These are phyloP conservation scores for Termitomyces sp. DNA, from an alignment of 768 basidiomycete genomes.

Conservation along the genomic window DNA sequence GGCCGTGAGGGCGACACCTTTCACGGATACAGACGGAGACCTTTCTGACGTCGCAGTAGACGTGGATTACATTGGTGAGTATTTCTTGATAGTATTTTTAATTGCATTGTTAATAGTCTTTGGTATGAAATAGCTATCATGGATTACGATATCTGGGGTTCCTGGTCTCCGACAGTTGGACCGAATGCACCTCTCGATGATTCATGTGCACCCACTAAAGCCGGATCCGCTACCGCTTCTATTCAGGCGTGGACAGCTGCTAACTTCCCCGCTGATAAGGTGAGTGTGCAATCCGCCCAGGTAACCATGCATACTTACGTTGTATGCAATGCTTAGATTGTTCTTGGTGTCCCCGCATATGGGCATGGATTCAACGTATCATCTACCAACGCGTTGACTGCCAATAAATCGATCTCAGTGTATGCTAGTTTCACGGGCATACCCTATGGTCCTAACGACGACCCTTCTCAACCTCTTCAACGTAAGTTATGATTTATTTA, in stretches of 20 bases:
- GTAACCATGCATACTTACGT: neutral
- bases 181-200: constrained; percentile 84
- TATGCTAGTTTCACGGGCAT: neutral
- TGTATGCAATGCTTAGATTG: constrained; percentile 35
- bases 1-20: constrained; percentile 40
- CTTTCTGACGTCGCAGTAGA: constrained; percentile 70
- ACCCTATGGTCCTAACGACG: neutral
- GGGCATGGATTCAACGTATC: constrained; percentile 67
- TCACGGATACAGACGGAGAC: constrained; percentile 53
- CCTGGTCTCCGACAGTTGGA: constrained; percentile 48
- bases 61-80: constrained; percentile 45
- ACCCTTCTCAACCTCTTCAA: neutral
- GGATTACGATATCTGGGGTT: constrained; percentile 59
- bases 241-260: constrained; percentile 71
- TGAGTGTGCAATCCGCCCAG: neutral
- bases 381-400: constrained; percentile 19
- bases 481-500: neutral
- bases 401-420: neutral
- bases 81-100: neutral
- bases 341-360: constrained; percentile 79
- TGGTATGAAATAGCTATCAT: constrained; percentile 41
- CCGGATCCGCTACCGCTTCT: constrained; percentile 71
- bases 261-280: constrained; percentile 60
- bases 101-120: neutral
- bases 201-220: constrained; percentile 56